Base-by-base conservation (phyloP, 2,329 filamentous ascomycete species). In the Penicillium sp. region DNA sequence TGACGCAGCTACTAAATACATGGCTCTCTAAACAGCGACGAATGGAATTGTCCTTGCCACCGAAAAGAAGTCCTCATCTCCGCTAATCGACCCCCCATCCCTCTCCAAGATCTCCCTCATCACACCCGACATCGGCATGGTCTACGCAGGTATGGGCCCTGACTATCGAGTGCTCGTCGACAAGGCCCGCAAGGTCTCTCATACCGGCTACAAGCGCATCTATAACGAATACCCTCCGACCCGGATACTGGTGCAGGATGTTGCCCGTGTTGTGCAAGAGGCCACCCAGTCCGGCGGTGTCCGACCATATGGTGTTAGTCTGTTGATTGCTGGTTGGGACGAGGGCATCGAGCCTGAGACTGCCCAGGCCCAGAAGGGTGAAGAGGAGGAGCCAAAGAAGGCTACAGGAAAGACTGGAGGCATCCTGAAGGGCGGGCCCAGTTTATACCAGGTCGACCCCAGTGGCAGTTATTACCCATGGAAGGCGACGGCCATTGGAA, bases 161-260 rank as follows among this genome's bases (percentile, higher is more conserved):
- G 95, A 99, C 81, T 99, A 98, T 84, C 90, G 95, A 79, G 92
- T 99, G 61, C 87, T 99, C 58, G 95, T 98, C 71, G 95, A 99
- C 85, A 94, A 93, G 81, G 95, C 95, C 71, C 93, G 95, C 76
- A 99, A 98, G 82, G 95, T 97, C 70, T 97, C 93, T 60, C 95
- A 99, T 83, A 96, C 95, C 52, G 91, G 90, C 79, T 99, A 99
- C 89, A 99, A 99, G 88, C 92, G 95, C 80, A 93, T 99, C 84
- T 99, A 99, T 86, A 99, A 99, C 83, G 95, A 99, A 83, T 99
- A 99, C 83, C 95, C 95, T n/a, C 95, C 95, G 6, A 99, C 95
- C 61, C 90, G 95, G 79, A 99, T 99, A 90, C 87, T 99, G 82
- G 95, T 99, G 61, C 95, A 99, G 82, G 95, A 99, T 75, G 93